Evolutionary conservation across 73 alveolate species (phyloP), one percentile per base, ranked within the genome.

Genomic region (Urostyla sp.): DNA sequence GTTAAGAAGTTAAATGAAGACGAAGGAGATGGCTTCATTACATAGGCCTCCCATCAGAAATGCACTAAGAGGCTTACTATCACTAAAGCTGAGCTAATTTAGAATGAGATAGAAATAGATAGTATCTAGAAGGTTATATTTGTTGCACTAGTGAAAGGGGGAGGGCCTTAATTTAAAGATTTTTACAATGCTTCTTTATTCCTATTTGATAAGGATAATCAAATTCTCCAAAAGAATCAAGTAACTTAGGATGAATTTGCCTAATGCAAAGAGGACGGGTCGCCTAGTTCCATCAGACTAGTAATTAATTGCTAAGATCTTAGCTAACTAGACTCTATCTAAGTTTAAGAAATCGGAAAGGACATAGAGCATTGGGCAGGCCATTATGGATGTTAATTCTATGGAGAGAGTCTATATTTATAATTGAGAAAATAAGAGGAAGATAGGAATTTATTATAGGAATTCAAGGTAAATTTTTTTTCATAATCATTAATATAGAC

Each of bases 341-440:
- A 72, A 31, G 57, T 90, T 26, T 30, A 52, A 15, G 87, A 78
- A 38, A 80, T 45, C 11, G 96, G 96, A 8, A 72, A 80, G 59
- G 96, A 90, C 75, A 84, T 54, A 0, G 96, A 90, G 63, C 43
- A 57, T 23, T 90, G 96, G 96, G 96, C 86, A 23, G 96, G 96
- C 16, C 72, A 81, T 58, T 90, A 61, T 75, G 96, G 96, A 16
- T 80, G 94, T 3, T 0, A 55, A 28, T 81, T 81, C 61, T 40
- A 50, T 0, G 74, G 55, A 23, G 83, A 61, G 35, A 31, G 50
- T 37, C 1, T 81, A 2, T 35, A 8, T 21, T 50, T 54, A n/a
- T 21, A 59, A 5, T 8, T 55, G 6, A 30, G 3, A 24, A 16
- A 24, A 18, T 16, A 18, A 8, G 51, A 37, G 8, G 45, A 21